Evolutionary conservation across 495 filamentous ascomycete species (phyloP).

Genomic region (Collariella sp.): DNA sequence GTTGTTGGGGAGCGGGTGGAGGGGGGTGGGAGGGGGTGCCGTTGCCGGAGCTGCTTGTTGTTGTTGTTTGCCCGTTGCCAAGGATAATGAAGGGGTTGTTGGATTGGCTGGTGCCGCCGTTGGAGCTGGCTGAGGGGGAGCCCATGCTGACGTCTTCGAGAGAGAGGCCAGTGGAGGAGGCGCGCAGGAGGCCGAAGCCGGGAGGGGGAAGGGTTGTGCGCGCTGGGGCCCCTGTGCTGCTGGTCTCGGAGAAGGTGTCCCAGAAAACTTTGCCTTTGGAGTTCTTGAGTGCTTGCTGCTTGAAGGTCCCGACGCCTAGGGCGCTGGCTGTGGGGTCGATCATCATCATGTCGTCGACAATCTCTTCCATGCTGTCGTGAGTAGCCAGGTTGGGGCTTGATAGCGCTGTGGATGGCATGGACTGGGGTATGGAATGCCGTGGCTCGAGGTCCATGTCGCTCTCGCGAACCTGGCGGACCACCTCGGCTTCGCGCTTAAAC

Average conservation of each 20-base stretch:
- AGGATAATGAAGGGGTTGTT: slow-evolving; percentile 18
- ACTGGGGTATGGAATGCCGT: slow-evolving; percentile 22
- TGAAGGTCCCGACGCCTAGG: slow-evolving; percentile 56
- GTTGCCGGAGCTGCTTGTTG: slow-evolving; percentile 22
- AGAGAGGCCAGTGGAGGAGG: slow-evolving; percentile 54
- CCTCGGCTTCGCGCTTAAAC: slow-evolving; percentile 84
- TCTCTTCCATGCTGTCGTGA: slow-evolving; percentile 46
- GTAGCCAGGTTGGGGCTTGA: slow-evolving; percentile 41
- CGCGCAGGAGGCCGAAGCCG: slow-evolving; percentile 42
- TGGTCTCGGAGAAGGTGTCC: slow-evolving; percentile 59
- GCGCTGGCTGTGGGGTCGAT: slow-evolving; percentile 36
- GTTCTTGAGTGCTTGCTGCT: slow-evolving; percentile 60
- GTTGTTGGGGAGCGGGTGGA: slow-evolving; percentile 3
- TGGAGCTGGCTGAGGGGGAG: slow-evolving; percentile 48
- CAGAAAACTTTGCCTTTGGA: slow-evolving; percentile 68
- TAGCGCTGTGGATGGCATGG: slow-evolving; percentile 43
- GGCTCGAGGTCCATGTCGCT: slow-evolving; percentile 48
- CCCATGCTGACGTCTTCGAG: slow-evolving; percentile 69
- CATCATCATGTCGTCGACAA: slow-evolving; percentile 54
- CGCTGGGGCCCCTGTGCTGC: slow-evolving; percentile 40
- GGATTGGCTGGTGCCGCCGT: slow-evolving; percentile 14
- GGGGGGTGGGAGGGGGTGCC: slow-evolving; percentile 17
- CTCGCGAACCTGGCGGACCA: slow-evolving; percentile 87
- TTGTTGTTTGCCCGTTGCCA: slow-evolving; percentile 4
- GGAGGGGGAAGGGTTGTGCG: slow-evolving; percentile 61